phyloP scores from a whole-genome alignment of 768 basidiomycete species.

The Psilocybe sp. region DNA sequence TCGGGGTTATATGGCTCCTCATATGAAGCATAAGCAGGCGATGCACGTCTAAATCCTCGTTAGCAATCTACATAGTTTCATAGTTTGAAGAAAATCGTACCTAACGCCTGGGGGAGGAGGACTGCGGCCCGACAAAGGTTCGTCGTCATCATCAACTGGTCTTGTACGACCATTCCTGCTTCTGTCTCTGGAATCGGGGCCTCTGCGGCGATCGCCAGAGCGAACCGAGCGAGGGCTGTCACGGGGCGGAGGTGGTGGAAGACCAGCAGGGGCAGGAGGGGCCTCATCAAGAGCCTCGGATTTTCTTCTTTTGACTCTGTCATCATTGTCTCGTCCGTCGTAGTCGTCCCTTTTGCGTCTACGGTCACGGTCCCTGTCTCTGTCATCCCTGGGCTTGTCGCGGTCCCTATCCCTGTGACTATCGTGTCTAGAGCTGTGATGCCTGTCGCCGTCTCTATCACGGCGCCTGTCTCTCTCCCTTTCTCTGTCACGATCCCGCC shows the following conservation, averaged over 20 bases:
- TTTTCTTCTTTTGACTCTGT: slow-evolving; percentile 65
- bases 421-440: no score
- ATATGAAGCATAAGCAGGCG: slow-evolving; percentile 55
- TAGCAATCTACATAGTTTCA: slow-evolving; percentile 5
- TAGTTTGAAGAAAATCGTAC: slow-evolving; percentile 30
- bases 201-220: slow-evolving; percentile 54
- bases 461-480: slow-evolving; percentile 53
- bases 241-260: slow-evolving; percentile 40
- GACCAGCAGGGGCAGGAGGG: slow-evolving; percentile 32
- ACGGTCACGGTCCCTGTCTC: slow-evolving; percentile 48
- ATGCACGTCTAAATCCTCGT: slow-evolving; percentile 51
- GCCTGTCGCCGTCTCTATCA: slow-evolving; percentile 53
- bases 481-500: slow-evolving; percentile 29
- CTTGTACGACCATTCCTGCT: slow-evolving; percentile 37
- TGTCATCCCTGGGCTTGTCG: slow-evolving; percentile 38
- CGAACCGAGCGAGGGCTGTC: slow-evolving; percentile 55
- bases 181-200: slow-evolving; percentile 49
- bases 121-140: slow-evolving; percentile 32
- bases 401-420: slow-evolving; percentile 36
- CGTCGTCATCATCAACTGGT: slow-evolving; percentile 41
- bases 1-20: slow-evolving; percentile 81
- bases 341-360: slow-evolving; percentile 71
- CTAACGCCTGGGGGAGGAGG: slow-evolving; percentile 43
- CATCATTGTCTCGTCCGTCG: slow-evolving; percentile 49
- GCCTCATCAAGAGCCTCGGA: slow-evolving; percentile 50